Conservation (phyloP, 2,329 filamentous ascomycete genomes). For the Paecilomyces formosus region DNA sequence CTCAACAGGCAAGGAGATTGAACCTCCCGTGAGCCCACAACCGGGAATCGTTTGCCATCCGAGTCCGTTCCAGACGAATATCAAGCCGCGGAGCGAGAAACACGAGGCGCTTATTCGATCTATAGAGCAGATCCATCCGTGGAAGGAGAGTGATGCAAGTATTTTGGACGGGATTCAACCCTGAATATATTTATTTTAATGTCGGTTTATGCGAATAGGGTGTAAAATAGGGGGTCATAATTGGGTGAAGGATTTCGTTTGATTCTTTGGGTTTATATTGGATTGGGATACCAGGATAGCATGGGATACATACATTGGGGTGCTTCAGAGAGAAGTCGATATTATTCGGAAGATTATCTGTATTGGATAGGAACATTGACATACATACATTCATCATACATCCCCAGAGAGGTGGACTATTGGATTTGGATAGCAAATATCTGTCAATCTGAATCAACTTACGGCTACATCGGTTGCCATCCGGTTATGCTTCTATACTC, state of each 20-base stretch:
- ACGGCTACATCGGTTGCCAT: too few relatives aligned
- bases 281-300: too few relatives aligned
- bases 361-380: too few relatives aligned
- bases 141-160: conserved; percentile 31
- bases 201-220: not conserved
- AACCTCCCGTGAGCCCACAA: conserved; percentile 27
- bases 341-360: too few relatives aligned
- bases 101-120: conserved; percentile 26
- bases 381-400: too few relatives aligned
- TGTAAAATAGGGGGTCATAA: not conserved
- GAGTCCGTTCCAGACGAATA: conserved; percentile 22
- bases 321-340: too few relatives aligned
- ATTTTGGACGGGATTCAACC: not conserved
- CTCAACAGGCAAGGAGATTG: conserved; percentile 31
- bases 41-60: conserved; percentile 31
- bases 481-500: too few relatives aligned
- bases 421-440: too few relatives aligned
- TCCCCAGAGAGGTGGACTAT: too few relatives aligned
- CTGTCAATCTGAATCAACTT: too few relatives aligned
- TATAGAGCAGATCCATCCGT: conserved; percentile 29
- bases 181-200: not conserved
- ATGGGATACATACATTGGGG: too few relatives aligned
- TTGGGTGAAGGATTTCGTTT: not conserved
- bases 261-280: not conserved
- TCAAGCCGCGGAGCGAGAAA: conserved; percentile 26